Conservation (phyloP, 1,284 basidiomycete genomes). For the Irpex lacteus region DNA sequence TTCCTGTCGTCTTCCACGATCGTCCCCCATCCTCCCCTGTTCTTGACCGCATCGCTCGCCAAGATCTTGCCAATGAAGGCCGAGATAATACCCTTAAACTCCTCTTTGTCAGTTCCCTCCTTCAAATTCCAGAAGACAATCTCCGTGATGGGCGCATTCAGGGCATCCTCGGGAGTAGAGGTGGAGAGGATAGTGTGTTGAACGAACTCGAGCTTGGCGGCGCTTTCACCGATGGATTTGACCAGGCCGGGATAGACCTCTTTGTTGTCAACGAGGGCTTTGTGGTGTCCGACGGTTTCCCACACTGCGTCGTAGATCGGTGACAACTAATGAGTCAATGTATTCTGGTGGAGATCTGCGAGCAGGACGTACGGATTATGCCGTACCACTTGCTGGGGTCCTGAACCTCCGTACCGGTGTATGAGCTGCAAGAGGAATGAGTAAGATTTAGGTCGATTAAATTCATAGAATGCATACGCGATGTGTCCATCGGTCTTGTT, state of each 20-base stretch:
- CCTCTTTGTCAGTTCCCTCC: background rate
- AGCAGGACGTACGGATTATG: background rate
- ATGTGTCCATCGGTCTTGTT: background rate
- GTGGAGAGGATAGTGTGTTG: background rate
- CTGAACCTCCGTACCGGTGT: background rate
- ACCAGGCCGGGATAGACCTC: background rate
- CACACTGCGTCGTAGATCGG: background rate
- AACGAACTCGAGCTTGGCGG: background rate
- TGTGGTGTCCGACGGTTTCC: background rate
- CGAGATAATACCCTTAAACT: background rate
- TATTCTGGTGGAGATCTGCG: background rate
- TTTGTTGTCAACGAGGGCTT: background rate
- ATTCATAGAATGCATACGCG: background rate
- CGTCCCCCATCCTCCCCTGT: background rate
- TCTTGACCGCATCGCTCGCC: background rate
- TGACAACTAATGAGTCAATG: no score
- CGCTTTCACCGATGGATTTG: background rate
- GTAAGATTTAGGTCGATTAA: no score
- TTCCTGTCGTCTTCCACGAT: background rate
- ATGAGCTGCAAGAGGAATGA: background rate
- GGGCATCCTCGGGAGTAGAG: background rate
- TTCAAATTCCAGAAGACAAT: background rate
- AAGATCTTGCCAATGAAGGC: background rate
- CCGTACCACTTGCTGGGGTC: background rate
- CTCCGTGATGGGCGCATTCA: background rate